A percentile compares a stretch with the other conserved stretches of the same genome.
These are phyloP conservation scores for Trametes hirsuta DNA, from an alignment of 1,284 basidiomycete species.

Conservation along the genomic window DNA sequence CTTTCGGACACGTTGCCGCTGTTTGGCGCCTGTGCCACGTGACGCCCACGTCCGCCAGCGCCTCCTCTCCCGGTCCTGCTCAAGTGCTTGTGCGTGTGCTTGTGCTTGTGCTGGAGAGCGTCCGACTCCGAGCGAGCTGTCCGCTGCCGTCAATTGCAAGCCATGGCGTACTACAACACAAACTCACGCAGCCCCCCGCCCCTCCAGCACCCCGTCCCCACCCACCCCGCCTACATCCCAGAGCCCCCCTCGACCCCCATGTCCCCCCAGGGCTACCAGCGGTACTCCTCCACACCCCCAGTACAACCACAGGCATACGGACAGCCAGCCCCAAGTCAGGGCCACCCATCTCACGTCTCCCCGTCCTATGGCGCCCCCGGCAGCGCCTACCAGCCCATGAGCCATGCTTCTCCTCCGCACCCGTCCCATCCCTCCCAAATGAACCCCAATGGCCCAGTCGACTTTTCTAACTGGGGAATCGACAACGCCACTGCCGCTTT, in stretches of 20 bases:
- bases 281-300: constrained; percentile 67
- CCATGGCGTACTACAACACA: constrained; percentile 47
- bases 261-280: constrained; percentile 77
- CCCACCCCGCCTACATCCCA: constrained; percentile 87
- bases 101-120: neutral
- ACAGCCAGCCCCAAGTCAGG: constrained; percentile 36
- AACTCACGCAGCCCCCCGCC: constrained; percentile 75
- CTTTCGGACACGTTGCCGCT: neutral
- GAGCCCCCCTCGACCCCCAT: constrained; percentile 84
- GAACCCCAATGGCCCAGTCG: constrained; percentile 34
- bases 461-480: constrained; percentile 80
- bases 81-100: neutral
- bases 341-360: constrained; percentile 27
- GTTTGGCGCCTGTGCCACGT: constrained; percentile 16
- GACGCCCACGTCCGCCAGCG: constrained; percentile 5
- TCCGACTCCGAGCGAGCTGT: neutral
- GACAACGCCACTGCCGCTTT: constrained; percentile 95
- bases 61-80: neutral
- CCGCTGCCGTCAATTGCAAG: neutral
- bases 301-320: constrained; percentile 36
- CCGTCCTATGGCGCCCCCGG: constrained; percentile 34
- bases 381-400: constrained; percentile 31
- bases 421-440: constrained; percentile 35
- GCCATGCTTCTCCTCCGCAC: constrained; percentile 28
- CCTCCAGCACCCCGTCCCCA: constrained; percentile 87